Evolutionary conservation across 1,139 yeast genomes (phyloP).

Genomic region (Taphrina communis): DNA sequence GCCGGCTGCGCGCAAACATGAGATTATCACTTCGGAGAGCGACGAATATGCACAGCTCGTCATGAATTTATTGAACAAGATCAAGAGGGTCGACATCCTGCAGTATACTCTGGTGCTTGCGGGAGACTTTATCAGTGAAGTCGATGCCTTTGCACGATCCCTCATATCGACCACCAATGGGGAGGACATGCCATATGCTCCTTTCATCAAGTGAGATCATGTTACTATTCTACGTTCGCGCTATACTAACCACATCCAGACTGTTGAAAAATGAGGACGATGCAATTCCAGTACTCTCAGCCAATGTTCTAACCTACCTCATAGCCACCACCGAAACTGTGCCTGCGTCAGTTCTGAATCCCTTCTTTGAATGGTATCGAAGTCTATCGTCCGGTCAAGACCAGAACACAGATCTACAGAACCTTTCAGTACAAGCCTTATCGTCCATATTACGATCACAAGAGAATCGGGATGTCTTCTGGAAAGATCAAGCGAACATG

Average conservation of each 20-base stretch:
- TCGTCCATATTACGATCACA: constrained; percentile 67
- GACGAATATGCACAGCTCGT: constrained; percentile 65
- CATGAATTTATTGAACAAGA: constrained; percentile 62
- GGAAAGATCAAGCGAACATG: constrained; percentile 59
- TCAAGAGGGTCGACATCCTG: constrained; percentile 69
- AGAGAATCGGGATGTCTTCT: constrained; percentile 64
- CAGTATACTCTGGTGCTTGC: constrained; percentile 73
- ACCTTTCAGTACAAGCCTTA: constrained; percentile 69
- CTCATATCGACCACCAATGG: constrained; percentile 58
- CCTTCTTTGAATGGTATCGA: constrained; percentile 57
- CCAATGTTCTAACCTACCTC: constrained; percentile 51
- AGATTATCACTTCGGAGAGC: constrained; percentile 54
- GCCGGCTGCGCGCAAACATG: constrained; percentile 21
- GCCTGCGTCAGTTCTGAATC: constrained; percentile 54
- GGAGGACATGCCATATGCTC: constrained; percentile 59
- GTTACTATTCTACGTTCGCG: neutral
- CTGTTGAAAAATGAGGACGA: constrained; percentile 51
- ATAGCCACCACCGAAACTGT: constrained; percentile 49
- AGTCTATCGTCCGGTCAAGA: constrained; percentile 54
- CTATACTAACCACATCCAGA: constrained; percentile 8
- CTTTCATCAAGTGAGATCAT: constrained; percentile 56
- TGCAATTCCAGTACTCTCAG: constrained; percentile 52
- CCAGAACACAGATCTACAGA: constrained; percentile 63
- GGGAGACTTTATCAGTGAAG: constrained; percentile 60
- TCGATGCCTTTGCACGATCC: constrained; percentile 49